Base-by-base conservation (phyloP, 2,329 filamentous ascomycete genomes). In the Xylaria sp. region DNA sequence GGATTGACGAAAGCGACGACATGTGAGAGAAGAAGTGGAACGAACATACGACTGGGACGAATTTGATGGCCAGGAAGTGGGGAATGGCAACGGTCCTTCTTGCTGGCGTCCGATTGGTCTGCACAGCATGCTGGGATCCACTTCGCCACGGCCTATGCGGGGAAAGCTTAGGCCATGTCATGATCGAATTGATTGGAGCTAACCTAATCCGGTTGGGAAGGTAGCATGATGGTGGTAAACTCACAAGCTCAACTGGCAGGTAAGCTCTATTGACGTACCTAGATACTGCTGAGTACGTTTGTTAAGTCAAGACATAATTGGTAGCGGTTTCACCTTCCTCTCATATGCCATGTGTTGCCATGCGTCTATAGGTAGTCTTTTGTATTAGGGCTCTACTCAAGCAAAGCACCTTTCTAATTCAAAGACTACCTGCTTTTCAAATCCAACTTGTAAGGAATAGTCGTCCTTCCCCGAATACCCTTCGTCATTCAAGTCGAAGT, bases 101-200 rank as follows among this genome's bases (percentile, higher is more conserved):
- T 39, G 13, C 10, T 37, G 9, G 41, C 23, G 46, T 67, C 68
- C 66, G 60, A 72, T 72, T 72, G 70, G 70, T 48, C 25, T 3
- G 15, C 13, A 25, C 39, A n/a, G 8, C 28, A 10, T 20, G 18
- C 1, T 1, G 2, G 1, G 3, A 12, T 46, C 41, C 59, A 44
- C 51, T 64, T 70, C n/a, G 52, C 65, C 68, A 70, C 57, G 37
- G 39, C 51, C 37, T 60, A 69, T 71, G 69, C 69, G 69, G 69
- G 69, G 69, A 64, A 71, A 69, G 69, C 69, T 68, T 66, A 50
- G 57, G 18, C 41, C 41, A 37, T 37, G 34, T 37, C 41, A 20
- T 46, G 41, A 15, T 7, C 13, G 7, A n/a, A 2, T n/a, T n/a
- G 7, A 18, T 20, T n/a, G 15, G 18, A 18, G 6, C 41, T 46